A percentile compares a stretch with the other conserved stretches of the same genome.
Evolutionary conservation across 2,329 filamentous ascomycete genomes (phyloP).

Genomic region (Diaporthe citrichinensis): DNA sequence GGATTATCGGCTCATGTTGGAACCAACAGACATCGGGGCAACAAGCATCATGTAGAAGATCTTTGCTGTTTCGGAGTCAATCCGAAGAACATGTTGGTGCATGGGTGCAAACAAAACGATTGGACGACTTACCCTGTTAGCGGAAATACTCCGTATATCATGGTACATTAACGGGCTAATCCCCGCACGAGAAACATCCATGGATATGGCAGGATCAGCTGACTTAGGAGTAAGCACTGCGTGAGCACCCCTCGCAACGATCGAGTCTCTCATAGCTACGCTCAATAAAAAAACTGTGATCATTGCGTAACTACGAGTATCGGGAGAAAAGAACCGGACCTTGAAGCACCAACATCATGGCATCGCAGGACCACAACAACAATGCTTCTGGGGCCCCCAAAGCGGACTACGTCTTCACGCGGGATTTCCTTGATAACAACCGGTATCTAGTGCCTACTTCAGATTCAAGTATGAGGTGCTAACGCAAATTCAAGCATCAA

Average conservation of each 20-base stretch:
- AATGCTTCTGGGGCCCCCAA: not conserved
- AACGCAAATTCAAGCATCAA: slow-evolving; percentile 41
- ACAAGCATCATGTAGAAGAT: not conserved
- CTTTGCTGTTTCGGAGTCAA: not conserved
- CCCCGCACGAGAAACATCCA: too few relatives aligned
- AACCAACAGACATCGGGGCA: not conserved
- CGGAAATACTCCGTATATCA: too few relatives aligned
- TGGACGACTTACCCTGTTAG: not conserved
- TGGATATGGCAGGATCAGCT: too few relatives aligned
- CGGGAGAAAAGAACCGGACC: too few relatives aligned
- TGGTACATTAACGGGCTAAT: too few relatives aligned
- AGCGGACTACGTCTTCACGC: slow-evolving; percentile 27
- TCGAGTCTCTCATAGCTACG: too few relatives aligned
- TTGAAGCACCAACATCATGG: not conserved
- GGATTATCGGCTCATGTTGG: not conserved
- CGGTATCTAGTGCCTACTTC: not conserved
- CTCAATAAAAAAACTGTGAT: too few relatives aligned
- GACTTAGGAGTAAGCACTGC: too few relatives aligned
- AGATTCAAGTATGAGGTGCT: not conserved
- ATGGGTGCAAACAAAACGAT: not conserved
- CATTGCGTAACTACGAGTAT: too few relatives aligned
- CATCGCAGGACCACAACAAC: not conserved
- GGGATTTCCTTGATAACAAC: slow-evolving; percentile 36
- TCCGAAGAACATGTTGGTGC: not conserved
- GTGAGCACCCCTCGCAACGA: too few relatives aligned